phyloP scores from a whole-genome alignment of 495 filamentous ascomycete genomes.

The Xylaria intraflava region DNA sequence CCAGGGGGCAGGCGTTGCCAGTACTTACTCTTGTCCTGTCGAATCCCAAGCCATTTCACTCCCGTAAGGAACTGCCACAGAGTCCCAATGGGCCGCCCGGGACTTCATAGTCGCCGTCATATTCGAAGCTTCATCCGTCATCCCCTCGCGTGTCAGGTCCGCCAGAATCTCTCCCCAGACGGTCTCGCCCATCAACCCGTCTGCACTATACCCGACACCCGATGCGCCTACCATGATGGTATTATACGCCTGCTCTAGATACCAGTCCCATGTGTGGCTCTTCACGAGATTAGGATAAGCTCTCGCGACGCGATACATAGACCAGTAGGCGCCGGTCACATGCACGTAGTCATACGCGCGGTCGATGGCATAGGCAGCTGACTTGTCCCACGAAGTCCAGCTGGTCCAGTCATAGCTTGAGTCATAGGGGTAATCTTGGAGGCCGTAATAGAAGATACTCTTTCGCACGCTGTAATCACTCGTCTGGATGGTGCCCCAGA shows the following conservation, averaged over 20 bases:
- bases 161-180: constrained; percentile 41
- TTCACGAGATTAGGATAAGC: constrained; percentile 33
- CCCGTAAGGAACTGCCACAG: constrained; percentile 42
- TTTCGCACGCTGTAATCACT: constrained; percentile 38
- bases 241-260: constrained; percentile 39
- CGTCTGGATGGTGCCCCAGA: constrained; percentile 39
- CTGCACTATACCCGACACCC: constrained; percentile 26
- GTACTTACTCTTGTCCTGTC: constrained; percentile 42
- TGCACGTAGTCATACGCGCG: constrained; percentile 51
- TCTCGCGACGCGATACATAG: constrained; percentile 43
- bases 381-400: constrained; percentile 38
- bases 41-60: constrained; percentile 52
- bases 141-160: constrained; percentile 38
- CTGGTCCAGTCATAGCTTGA: constrained; percentile 33
- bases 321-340: constrained; percentile 44
- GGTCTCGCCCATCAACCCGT: constrained; percentile 50
- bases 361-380: constrained; percentile 33
- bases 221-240: constrained; percentile 23
- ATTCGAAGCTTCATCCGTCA: constrained; percentile 28
- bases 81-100: constrained; percentile 38
- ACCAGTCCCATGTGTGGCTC: constrained; percentile 39
- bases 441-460: constrained; percentile 47
- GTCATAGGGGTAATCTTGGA: constrained; percentile 34
- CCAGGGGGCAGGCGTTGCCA: not conserved
- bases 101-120: constrained; percentile 36